phyloP scores from a whole-genome alignment of 192 early-diverging fungal genomes.

The Coemansia sp. region DNA sequence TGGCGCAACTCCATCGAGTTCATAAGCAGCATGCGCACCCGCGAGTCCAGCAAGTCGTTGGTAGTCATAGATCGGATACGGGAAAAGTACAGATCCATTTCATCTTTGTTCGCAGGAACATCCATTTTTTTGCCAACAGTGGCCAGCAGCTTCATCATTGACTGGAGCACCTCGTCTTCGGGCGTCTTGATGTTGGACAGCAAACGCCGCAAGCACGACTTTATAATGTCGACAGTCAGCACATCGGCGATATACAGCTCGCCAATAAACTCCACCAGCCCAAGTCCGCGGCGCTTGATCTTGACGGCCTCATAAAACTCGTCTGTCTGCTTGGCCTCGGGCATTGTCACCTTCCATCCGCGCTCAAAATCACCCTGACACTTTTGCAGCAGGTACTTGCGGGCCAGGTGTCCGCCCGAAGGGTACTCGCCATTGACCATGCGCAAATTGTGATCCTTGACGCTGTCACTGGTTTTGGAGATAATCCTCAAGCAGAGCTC shows the following conservation, averaged over 20 bases:
- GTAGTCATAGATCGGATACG: conserved; percentile 70
- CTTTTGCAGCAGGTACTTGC: conserved; percentile 80
- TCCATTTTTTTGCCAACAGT: conserved; percentile 82
- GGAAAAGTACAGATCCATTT: conserved; percentile 79
- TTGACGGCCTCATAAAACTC: conserved; percentile 79
- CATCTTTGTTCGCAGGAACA: conserved; percentile 36
- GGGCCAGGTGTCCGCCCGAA: conserved; percentile 68
- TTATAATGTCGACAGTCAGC: conserved; percentile 91
- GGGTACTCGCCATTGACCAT: conserved; percentile 49
- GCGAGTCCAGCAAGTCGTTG: conserved; percentile 63
- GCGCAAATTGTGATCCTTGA: conserved; percentile 55
- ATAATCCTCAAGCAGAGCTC: conserved; percentile 77
- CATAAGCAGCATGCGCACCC: conserved; percentile 86
- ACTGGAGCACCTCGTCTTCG: conserved; percentile 93
- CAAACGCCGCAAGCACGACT: conserved; percentile 77
- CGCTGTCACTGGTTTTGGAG: conserved; percentile 53
- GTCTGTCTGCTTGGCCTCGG: conserved; percentile 65
- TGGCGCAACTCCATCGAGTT: conserved; percentile 78
- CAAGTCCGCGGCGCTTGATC: conserved; percentile 89
- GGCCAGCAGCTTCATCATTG: conserved; percentile 79
- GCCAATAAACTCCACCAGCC: conserved; percentile 88
- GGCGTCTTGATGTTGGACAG: conserved; percentile 64
- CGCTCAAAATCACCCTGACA: conserved; percentile 94
- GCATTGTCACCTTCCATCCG: conserved; percentile 76
- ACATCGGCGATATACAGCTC: conserved; percentile 87